Evolutionary conservation across 768 basidiomycete genomes (phyloP).

Genomic region (Phanerochaete sordida): DNA sequence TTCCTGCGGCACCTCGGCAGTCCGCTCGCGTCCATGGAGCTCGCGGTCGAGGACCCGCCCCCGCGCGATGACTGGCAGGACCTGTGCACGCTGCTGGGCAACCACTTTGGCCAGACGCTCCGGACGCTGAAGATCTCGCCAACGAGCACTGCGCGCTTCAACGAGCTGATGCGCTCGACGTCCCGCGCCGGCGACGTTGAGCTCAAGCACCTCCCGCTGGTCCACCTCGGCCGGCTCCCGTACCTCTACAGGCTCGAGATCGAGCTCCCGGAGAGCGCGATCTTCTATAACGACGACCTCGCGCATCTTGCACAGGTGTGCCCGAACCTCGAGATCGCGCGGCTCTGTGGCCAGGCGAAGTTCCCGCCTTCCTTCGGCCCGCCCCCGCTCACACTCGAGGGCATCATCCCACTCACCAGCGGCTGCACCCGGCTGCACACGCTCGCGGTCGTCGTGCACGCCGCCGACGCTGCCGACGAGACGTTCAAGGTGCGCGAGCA

Average conservation of each 20-base stretch:
- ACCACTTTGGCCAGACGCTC: slow-evolving; percentile 57
- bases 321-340: slow-evolving; percentile 66
- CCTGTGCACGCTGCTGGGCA: slow-evolving; percentile 58
- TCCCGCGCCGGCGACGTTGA: slow-evolving; percentile 59
- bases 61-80: slow-evolving; percentile 74
- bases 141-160: slow-evolving; percentile 71
- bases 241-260: slow-evolving; percentile 62
- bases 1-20: slow-evolving; percentile 70
- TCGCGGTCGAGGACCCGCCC: slow-evolving; percentile 78
- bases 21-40: slow-evolving; percentile 64
- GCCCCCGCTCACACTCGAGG: slow-evolving; percentile 59
- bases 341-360: slow-evolving; percentile 64
- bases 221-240: slow-evolving; percentile 51
- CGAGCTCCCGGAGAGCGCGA: slow-evolving; percentile 73
- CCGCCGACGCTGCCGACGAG: slow-evolving; percentile 42
- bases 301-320: slow-evolving; percentile 54
- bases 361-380: slow-evolving; percentile 52
- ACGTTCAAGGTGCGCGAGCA: slow-evolving; percentile 42
- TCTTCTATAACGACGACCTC: slow-evolving; percentile 62
- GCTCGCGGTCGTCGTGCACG: slow-evolving; percentile 63
- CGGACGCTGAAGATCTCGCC: slow-evolving; percentile 60
- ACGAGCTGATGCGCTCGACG: slow-evolving; percentile 76
- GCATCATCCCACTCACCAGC: slow-evolving; percentile 54
- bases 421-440: slow-evolving; percentile 62
- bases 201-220: slow-evolving; percentile 57